Evolutionary conservation across 2,329 filamentous ascomycete genomes (phyloP), one percentile per base, ranked within the genome.

Genomic region (Pseudogymnoascus sp.): DNA sequence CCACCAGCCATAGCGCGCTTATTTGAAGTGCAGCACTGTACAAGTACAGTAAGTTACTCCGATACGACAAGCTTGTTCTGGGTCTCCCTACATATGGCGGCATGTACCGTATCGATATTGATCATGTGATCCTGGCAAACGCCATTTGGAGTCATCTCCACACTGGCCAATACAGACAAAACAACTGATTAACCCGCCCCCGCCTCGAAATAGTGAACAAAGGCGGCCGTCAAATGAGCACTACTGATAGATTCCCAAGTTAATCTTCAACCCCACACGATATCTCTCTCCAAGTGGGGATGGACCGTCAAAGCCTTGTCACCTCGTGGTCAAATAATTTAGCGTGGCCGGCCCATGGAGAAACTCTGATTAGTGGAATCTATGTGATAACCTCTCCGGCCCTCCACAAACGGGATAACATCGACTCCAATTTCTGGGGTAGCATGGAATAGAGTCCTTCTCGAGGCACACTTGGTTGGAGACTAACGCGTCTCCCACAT

Each of bases 1-100:
- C 49, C 49, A 56, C 49, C 49, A 56, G 49, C n/a, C 49, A 56
- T 56, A 56, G 18, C 49, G 49, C 28, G 49, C 49, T 56, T 56
- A 34, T 56, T 56, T 56, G 28, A 18, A 56, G 25, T 56, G n/a
- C 49, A 12, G n/a, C 12, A 12, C 23, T 53, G 46, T n/a, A 16
- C 46, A 53, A 31, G n/a, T 56, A 56, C 28, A 34, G 9, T 3
- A 56, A 18, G 9, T 56, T 56, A 9, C 49, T 34, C 28, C n/a
- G 12, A 34, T 56, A 56, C 49, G 14, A 34, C 49, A 25, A 56
- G 25, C 21, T 34, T 56, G 5, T 14, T 56, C 49, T 2, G 4
- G 14, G 46, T 21, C 16, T 12, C 14, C 25, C 25, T 56, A 56
- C n/a, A 56, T 56, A 18, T 18, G n/a, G 25, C 46, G n/a, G 25